Evolutionary conservation across 1,139 yeast species (phyloP), one percentile per base, ranked within the genome.

Genomic region (Yamadazyma oceani): DNA sequence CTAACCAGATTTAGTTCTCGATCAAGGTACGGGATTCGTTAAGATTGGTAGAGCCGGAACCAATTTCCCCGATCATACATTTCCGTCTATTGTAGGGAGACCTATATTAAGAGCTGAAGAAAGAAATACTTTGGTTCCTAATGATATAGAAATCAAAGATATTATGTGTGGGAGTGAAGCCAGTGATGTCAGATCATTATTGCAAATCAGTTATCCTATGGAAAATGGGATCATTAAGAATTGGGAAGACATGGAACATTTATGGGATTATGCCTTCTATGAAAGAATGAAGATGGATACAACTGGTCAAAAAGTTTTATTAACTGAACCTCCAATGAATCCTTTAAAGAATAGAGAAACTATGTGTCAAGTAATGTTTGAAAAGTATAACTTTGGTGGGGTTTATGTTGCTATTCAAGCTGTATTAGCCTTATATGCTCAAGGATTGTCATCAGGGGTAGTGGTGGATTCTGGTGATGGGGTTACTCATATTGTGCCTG

Each of bases 91-190:
- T 55, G 98, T 92, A 16, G 99, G 99, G 30, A 79, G 98, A 55
- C 99, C 99, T 16, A 94, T 92, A 46, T 73, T 92, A 48, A 80
- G 99, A 59, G 97, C 98, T 2, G 99, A 94, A 62, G 99, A 92
- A 63, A 76, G 95, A 52, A 81, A 81, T 32, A 55, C 66, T 10
- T 57, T 71, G 39, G 61, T 70, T 17, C 75, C 76, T 4, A 75
- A 78, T 30, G 80, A 82, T 58, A 69, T 84, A 22, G 88, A 83
- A 55, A 78, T 80, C 50, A 86, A 85, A 58, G 98, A 92, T 59
- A 87, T 94, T 53, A 92, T 92, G 98, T 90, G 97, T 56, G 99
- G 99, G 48, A 85, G 83, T 45, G 97, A 92, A 55, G 98, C 98
- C 35, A 80, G 89, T 48, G 85, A 86, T 26, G 95, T 87, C 25